Evolutionary conservation across 768 basidiomycete genomes (phyloP).

Genomic region (Russula vinacea): DNA sequence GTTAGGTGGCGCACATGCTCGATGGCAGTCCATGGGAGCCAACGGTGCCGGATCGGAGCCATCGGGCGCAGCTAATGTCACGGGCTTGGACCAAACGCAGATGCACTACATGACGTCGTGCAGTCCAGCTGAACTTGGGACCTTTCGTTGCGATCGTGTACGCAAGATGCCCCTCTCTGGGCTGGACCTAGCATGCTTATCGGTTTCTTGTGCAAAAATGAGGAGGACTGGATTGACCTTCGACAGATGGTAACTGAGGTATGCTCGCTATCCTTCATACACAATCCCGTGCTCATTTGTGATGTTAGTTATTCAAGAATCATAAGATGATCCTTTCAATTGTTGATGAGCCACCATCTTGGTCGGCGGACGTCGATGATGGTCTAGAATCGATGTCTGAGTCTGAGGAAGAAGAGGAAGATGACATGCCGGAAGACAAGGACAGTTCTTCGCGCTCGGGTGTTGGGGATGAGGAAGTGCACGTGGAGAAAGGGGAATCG

Average conservation of each 20-base stretch:
- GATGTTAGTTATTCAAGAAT: conserved; percentile 42
- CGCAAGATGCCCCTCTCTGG: conserved; percentile 90
- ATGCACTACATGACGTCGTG: conserved; percentile 75
- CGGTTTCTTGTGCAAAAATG: conserved; percentile 83
- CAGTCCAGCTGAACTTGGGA: conserved; percentile 64
- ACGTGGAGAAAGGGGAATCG: background rate
- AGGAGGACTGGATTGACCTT: conserved; percentile 78
- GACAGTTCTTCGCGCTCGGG: conserved; percentile 16
- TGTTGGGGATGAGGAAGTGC: conserved; percentile 31
- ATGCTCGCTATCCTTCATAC: background rate
- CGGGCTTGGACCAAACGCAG: conserved; percentile 44
- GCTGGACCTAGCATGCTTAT: conserved; percentile 95
- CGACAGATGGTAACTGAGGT: conserved; percentile 50
- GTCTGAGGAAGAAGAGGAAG: conserved; percentile 61
- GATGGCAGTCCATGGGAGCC: conserved; percentile 37
- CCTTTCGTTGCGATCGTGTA: conserved; percentile 97
- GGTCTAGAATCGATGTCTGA: conserved; percentile 81
- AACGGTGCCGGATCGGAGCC: conserved; percentile 37
- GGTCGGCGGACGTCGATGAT: conserved; percentile 75
- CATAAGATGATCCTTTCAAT: conserved; percentile 77
- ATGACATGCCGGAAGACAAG: conserved; percentile 43
- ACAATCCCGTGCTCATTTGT: background rate
- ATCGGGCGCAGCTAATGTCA: conserved; percentile 16
- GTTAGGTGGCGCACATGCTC: conserved; percentile 35
- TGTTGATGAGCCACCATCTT: conserved; percentile 82